Evolutionary conservation across 345 rosid species (phyloP).

Genomic region (Physaria fendleri): DNA sequence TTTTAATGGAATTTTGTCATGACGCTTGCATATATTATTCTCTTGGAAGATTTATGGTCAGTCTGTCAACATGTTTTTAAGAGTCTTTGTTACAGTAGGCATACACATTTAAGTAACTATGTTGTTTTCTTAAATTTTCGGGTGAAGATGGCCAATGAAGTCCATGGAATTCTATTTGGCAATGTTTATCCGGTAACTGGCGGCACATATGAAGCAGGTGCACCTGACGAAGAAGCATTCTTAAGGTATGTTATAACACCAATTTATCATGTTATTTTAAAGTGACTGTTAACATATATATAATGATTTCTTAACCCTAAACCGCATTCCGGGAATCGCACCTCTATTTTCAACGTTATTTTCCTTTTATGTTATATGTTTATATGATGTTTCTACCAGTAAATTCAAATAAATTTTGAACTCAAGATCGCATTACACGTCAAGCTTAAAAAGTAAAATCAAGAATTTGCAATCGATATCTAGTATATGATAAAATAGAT

Average conservation of each 20-base stretch:
- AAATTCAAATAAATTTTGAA: not conserved
- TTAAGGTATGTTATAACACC: constrained; percentile 74
- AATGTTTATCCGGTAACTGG: constrained; percentile 54
- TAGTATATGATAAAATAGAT: not conserved
- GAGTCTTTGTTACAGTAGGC: not conserved
- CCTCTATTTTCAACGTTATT: too few species aligned
- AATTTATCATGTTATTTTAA: constrained; percentile 66
- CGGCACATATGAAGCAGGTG: constrained; percentile 38
- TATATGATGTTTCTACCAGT: constrained; percentile 5
- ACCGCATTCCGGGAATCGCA: too few species aligned
- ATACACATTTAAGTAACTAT: constrained; percentile 15
- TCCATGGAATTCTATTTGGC: constrained; percentile 47
- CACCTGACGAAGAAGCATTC: constrained; percentile 71
- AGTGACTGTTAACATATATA: too few species aligned
- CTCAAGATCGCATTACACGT: not conserved
- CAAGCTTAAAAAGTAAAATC: not conserved
- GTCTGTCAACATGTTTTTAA: not conserved
- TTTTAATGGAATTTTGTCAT: not conserved
- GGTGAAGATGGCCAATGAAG: constrained; percentile 72
- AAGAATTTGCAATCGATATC: too few species aligned
- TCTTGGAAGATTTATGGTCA: not conserved
- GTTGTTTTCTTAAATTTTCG: constrained; percentile 20
- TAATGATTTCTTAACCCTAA: too few species aligned
- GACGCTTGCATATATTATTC: not conserved
- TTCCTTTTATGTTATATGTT: too few species aligned